Percentiles rank a stretch among this genome's conserved stretches.
Evolutionary conservation across 371 early-diverging fungal species (phyloP).

Genomic region (Apophysomyces trapeziformis): DNA sequence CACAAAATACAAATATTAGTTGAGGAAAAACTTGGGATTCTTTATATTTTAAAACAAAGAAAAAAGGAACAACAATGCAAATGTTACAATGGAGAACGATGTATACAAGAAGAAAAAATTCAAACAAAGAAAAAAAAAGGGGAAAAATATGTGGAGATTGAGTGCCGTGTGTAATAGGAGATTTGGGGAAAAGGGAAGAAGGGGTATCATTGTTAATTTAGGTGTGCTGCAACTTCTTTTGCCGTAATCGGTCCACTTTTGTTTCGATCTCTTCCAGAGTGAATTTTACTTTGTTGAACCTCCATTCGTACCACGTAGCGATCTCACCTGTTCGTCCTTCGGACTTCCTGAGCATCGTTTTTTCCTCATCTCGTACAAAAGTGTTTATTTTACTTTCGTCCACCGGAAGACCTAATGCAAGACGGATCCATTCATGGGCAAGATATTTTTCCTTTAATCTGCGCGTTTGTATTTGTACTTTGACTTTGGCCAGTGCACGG

Average conservation of each 20-base stretch:
- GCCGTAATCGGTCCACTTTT: conserved; percentile 41
- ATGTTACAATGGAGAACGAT: conserved; percentile 6
- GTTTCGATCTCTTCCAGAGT: conserved; percentile 39
- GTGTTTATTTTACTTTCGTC: conserved; percentile 40
- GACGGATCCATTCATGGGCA: conserved; percentile 51
- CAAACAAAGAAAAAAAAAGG: neutral
- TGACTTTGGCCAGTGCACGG: conserved; percentile 45
- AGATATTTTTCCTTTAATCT: conserved; percentile 48
- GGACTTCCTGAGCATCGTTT: conserved; percentile 12
- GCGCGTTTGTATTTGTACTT: conserved; percentile 41
- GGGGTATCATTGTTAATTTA: neutral
- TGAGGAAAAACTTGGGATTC: conserved; percentile 2
- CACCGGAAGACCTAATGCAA: conserved; percentile 42
- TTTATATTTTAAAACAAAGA: neutral
- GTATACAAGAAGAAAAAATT: neutral
- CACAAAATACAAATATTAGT: conserved; percentile 92
- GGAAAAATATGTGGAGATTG: too few relatives aligned
- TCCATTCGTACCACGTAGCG: conserved; percentile 52
- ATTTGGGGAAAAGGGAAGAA: neutral
- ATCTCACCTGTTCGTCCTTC: conserved; percentile 49
- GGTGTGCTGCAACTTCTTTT: conserved; percentile 20
- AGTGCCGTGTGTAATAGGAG: neutral
- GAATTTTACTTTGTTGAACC: conserved; percentile 31
- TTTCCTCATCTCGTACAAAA: neutral
- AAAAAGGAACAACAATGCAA: neutral